Percentiles rank a stretch among this genome's conserved stretches.
These are phyloP conservation scores for Rhizopus stolonifer DNA, from an alignment of 371 early-diverging fungal species.

Conservation along the genomic window DNA sequence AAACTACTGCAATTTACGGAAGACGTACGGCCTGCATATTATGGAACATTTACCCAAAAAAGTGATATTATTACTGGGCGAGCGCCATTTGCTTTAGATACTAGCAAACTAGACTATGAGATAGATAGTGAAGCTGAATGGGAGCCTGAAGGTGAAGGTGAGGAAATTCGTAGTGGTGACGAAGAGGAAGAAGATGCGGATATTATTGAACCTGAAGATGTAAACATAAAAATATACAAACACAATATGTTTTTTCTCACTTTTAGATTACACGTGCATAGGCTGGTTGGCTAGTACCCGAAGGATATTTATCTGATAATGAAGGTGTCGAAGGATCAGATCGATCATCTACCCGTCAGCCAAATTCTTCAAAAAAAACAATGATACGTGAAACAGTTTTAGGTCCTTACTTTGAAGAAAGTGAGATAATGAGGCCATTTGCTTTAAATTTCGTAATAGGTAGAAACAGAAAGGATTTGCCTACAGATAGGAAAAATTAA, in stretches of 20 bases:
- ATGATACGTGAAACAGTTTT: slow-evolving; percentile 44
- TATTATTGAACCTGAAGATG: slow-evolving; percentile 46
- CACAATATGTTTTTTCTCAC: no score
- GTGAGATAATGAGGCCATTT: slow-evolving; percentile 25
- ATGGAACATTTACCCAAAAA: slow-evolving; percentile 77
- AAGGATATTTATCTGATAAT: slow-evolving; percentile 81
- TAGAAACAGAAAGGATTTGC: slow-evolving; percentile 11
- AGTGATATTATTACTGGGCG: slow-evolving; percentile 58
- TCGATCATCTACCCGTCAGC: not conserved
- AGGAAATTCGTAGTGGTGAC: slow-evolving; percentile 81
- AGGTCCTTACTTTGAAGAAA: slow-evolving; percentile 52
- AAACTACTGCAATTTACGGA: slow-evolving; percentile 73
- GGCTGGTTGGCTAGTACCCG: slow-evolving; percentile 73
- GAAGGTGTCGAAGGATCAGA: slow-evolving; percentile 59
- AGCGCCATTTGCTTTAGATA: slow-evolving; percentile 66
- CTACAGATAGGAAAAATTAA: not conserved
- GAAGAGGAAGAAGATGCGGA: slow-evolving; percentile 65
- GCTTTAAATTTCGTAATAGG: slow-evolving; percentile 25
- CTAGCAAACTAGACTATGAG: slow-evolving; percentile 71
- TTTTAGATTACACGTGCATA: no score
- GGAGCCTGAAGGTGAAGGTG: slow-evolving; percentile 90
- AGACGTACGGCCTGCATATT: slow-evolving; percentile 78
- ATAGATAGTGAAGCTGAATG: slow-evolving; percentile 89
- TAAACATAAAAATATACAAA: slow-evolving; percentile 7
- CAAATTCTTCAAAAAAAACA: slow-evolving; percentile 10